Base-by-base conservation (phyloP, 345 rosid genomes). In the Aethionema arabicum region DNA sequence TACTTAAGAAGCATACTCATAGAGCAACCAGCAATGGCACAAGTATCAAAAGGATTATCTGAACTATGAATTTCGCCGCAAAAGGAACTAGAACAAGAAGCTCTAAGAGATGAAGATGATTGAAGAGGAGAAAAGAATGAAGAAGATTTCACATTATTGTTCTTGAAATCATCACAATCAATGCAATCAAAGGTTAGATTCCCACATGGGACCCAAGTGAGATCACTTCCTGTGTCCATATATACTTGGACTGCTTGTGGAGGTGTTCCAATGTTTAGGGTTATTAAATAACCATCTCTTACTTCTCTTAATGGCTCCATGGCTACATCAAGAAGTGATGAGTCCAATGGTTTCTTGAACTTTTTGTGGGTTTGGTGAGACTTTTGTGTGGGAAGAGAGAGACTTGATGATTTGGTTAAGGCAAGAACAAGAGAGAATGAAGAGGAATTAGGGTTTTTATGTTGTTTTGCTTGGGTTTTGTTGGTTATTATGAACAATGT, bases 161-260 rank as follows among this genome's bases (percentile, higher is more conserved):
- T 80, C 62, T 78, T 76, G 39, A 69, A 80, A 57, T 84, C 89
- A 69, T 81, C 81, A 63, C 97, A 90, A 41, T 81, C 83, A 3
- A 84, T 67, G 63, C 97, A 90, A 64, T 84, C 84, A 44, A 90
- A 87, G 39, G 86, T 68, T 53, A 83, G 36, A 74, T 84, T 82
- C 13, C 95, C 93, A 52, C 96, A 90, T 14, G 97, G 96, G 56
- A 82, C 96, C 97, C 97, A 90, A 61, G 83, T 82, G 40, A 90
- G 87, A 77, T 90, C 97, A 70, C 93, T 90, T 0, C 96, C 97
- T 0, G 97, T 87, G 55, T 90, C 97, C 86, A 90, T 77, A 50
- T 76, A 84, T 5, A 87, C 86, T 72, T 87, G 89, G 57, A 85
- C 81, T 62, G 68, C 70, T 64, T 87, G 97, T 15, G 85, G 58